Evolutionary conservation across 2,329 filamentous ascomycete species (phyloP).

Genomic region (Aspergillus sp.): DNA sequence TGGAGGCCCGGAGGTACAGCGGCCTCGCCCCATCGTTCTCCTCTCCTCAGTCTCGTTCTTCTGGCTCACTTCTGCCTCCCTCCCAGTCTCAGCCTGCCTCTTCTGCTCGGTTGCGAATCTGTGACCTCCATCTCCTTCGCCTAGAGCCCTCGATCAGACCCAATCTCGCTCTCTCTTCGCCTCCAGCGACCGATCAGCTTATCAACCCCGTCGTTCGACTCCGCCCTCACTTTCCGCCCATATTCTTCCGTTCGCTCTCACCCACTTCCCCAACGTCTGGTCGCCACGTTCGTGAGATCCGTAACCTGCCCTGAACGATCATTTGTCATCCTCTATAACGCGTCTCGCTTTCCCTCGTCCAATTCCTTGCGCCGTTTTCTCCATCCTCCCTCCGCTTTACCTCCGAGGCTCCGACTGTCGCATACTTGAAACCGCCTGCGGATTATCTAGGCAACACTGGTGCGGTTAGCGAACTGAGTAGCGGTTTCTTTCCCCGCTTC

Average conservation of each 20-base stretch:
- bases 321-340: slow-evolving; percentile 10
- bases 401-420: slow-evolving; percentile 4
- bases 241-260: slow-evolving; percentile 15
- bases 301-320: background rate
- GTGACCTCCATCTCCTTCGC: slow-evolving; percentile 15
- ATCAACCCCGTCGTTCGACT: slow-evolving; percentile 15
- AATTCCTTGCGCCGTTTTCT: slow-evolving; percentile 4
- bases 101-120: slow-evolving; percentile 18
- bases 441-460: slow-evolving; percentile 12
- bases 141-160: slow-evolving; percentile 11
- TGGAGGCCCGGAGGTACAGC: slow-evolving; percentile 2
- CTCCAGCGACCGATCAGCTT: slow-evolving; percentile 8
- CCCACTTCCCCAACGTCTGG: slow-evolving; percentile 13
- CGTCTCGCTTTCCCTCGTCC: background rate
- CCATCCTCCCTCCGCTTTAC: slow-evolving; percentile 4
- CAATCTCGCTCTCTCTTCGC: slow-evolving; percentile 1
- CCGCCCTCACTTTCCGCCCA: slow-evolving; percentile 22
- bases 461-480: slow-evolving; percentile 19
- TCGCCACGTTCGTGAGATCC: slow-evolving; percentile 13
- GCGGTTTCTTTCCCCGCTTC: slow-evolving; percentile 19
- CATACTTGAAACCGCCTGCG: slow-evolving; percentile 13
- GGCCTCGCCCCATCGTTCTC: slow-evolving; percentile 9
- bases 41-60: background rate
- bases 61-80: background rate
- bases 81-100: slow-evolving; percentile 9